A percentile compares a stretch with the other conserved stretches of the same genome.
Evolutionary conservation across 306 rosid species (phyloP).

Genomic region (Pachyrhizus erosus): DNA sequence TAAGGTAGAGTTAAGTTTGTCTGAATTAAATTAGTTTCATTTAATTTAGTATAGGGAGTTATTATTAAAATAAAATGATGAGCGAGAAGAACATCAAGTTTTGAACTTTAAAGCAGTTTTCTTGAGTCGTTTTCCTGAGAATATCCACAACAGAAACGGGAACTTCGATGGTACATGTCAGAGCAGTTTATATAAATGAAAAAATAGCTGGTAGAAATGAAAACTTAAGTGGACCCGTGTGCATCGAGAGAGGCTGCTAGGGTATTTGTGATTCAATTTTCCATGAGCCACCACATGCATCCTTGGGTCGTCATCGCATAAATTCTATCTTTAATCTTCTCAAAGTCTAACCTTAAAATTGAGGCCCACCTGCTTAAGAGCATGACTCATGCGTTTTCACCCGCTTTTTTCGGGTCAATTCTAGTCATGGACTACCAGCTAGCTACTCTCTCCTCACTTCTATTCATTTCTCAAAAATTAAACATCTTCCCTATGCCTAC

Average conservation of each 20-base stretch:
- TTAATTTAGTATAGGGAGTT: not conserved
- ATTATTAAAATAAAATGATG: not conserved
- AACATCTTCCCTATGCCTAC: not conserved
- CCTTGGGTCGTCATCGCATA: slow-evolving; percentile 40
- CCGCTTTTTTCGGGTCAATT: slow-evolving; percentile 52
- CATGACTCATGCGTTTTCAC: slow-evolving; percentile 51
- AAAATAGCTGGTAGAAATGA: slow-evolving; percentile 45
- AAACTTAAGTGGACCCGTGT: slow-evolving; percentile 29
- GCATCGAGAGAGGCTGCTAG: slow-evolving; percentile 31
- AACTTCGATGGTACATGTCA: not conserved
- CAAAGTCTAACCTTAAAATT: slow-evolving; percentile 40
- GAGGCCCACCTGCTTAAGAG: slow-evolving; percentile 48
- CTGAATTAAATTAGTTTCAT: not conserved
- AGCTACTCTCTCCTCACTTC: not conserved
- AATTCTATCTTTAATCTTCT: slow-evolving; percentile 46
- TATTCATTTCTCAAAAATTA: not conserved
- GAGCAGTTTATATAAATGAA: not conserved
- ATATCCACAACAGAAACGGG: slow-evolving; percentile 5
- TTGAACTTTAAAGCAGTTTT: not conserved
- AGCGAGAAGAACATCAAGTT: not conserved
- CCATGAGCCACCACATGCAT: slow-evolving; percentile 63
- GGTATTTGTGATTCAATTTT: slow-evolving; percentile 48
- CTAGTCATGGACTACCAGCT: not conserved
- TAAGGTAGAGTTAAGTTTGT: not conserved
- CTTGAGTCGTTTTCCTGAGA: not conserved